Base-by-base conservation (phyloP, 306 rosid species). In the Dalbergia cochinchinensis region DNA sequence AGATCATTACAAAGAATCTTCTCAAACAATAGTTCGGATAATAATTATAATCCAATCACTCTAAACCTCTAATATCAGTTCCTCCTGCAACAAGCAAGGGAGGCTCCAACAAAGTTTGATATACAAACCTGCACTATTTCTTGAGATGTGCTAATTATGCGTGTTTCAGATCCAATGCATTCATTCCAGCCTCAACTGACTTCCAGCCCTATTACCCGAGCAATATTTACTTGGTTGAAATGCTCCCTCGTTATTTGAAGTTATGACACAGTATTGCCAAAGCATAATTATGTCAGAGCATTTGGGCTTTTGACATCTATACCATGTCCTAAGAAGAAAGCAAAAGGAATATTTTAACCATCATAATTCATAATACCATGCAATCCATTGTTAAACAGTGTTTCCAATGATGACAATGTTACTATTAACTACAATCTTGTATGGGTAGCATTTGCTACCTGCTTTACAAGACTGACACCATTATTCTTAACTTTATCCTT, bases 101-200 rank as follows among this genome's bases (percentile, higher is more conserved):
- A 26, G 31, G 31, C 31, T 95, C 87, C 31, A 26, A 26, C 31
- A 26, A 95, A 85, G 85, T 88, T 89, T 22, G 97, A 85, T n/a
- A 91, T 1, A 81, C 93, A 78, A 42, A 91, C 99, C 98, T 95
- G 99, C 5, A 98, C 96, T 74, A 95, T 95, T 92, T 95, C 99
- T 76, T 95, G 98, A 11, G 98, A 91, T 70, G 96, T 95, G 90
- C 98, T 93, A 73, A 95, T 95, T 97, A 90, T 93, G 0, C 93
- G 87, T 54, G 92, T 78, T 98, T 85, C 37, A 95, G 78, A 78
- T 95, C 99, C 98, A 95, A 91, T 4, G 99, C 96, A 78, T 95
- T 95, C 99, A 95, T 93, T 74, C 99, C 97, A 16, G 99, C 98
- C 47, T 98, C 99, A 73, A 93, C 99, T 39, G 99, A 95, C 87